Base-by-base conservation (phyloP, 768 basidiomycete species). In the Tulasnella sp. region DNA sequence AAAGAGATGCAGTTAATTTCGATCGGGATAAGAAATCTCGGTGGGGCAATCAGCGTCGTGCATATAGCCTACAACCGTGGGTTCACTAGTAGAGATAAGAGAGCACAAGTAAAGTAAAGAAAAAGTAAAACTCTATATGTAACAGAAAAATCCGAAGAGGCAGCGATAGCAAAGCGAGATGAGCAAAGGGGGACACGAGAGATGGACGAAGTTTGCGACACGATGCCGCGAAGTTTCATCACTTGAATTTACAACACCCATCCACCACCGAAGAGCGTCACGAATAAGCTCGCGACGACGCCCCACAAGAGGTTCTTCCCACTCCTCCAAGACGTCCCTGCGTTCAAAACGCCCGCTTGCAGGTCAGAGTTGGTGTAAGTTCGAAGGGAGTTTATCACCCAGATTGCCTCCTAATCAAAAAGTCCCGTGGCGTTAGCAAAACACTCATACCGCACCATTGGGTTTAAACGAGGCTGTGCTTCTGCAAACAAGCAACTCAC, bases 361-460 rank as follows among this genome's bases (percentile, higher is more conserved):
- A 65, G 22, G 19, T 65, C 64, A 37, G 52, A 59, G 40, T 42
- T 67, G 9, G 67, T 67, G 39, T 67, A 67, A 17, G 42, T 44
- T 41, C 67, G 40, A 19, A 67, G 67, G 22, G 67, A 67, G 67
- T 67, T 67, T 39, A 67, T 67, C 29, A 67, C 42, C 67, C 67
- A 67, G 29, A 39, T 39, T 39, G 67, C 39, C 42, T 67, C 67
- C 67, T 67, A 41, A 26, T 35, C 26, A 16, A 5, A 59, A 59
- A 29, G 35, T 36, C 64, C 16, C 12, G 42, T 12, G 42, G 12
- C 42, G 42, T 12, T 12, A 34, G n/a, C 19, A 6, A 3, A 64
- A 64, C 19, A 17, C 5, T 6, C 32, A 39, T 39, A 29, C 22
- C 66, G 12, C 66, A 19, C n/a, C 35, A 41, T 26, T 12, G 9